These are phyloP conservation scores for Leccinum arenicola DNA, from an alignment of 768 basidiomycete species.

Conservation along the genomic window DNA sequence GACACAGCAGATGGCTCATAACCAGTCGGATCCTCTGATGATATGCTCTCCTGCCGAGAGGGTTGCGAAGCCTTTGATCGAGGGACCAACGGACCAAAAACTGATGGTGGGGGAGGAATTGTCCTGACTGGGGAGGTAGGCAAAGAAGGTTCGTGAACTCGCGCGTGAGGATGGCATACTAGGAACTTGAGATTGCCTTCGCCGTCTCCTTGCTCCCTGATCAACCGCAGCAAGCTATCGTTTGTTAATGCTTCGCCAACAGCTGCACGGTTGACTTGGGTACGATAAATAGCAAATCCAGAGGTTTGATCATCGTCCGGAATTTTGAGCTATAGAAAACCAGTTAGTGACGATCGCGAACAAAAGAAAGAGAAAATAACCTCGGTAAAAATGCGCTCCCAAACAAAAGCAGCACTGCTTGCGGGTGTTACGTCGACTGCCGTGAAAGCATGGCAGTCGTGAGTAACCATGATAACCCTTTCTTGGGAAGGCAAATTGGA, in stretches of 20 bases:
- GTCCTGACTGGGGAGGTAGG: conserved; percentile 42
- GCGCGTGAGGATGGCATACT: conserved; percentile 62
- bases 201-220: conserved; percentile 68
- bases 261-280: conserved; percentile 78
- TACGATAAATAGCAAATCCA: conserved; percentile 79
- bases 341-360: conserved; percentile 4
- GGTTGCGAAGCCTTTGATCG: conserved; percentile 45
- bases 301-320: conserved; percentile 74
- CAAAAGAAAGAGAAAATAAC: conserved; percentile 37
- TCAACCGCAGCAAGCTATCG: conserved; percentile 69
- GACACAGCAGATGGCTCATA: conserved; percentile 59
- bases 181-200: conserved; percentile 84
- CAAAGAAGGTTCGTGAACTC: conserved; percentile 52
- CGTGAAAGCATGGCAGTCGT: conserved; percentile 73
- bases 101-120: conserved; percentile 50
- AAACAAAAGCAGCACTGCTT: conserved; percentile 62
- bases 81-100: conserved; percentile 47
- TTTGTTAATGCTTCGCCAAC: conserved; percentile 71
- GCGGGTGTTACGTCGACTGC: conserved; percentile 71
- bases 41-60: conserved; percentile 67
- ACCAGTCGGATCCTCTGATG: conserved; percentile 63
- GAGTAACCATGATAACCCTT: conserved; percentile 61
- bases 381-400: conserved; percentile 79
- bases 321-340: conserved; percentile 60
- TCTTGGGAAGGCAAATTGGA: conserved; percentile 31